Base-by-base conservation (phyloP, 495 filamentous ascomycete genomes). In the Daldinia loculata region DNA sequence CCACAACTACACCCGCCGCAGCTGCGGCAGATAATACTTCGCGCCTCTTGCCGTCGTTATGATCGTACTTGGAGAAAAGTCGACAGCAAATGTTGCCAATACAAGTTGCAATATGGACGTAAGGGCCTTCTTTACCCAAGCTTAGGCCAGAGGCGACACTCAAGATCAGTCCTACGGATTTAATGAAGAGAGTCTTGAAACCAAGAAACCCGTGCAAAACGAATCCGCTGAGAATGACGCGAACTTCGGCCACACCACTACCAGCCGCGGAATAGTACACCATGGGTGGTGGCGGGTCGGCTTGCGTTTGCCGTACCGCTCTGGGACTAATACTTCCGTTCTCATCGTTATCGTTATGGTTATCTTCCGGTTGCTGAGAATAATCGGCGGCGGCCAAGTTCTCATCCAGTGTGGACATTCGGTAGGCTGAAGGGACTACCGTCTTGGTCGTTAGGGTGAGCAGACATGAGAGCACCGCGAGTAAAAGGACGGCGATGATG, bases 121-220 rank as follows among this genome's bases (percentile, higher is more conserved):
- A 98, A 2, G 95, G 95, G 0, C 95, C 95, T 82, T 99, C 95
- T 79, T 99, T 99, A 11, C 95, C 95, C 39, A 99, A 81, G 76
- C 93, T 97, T 43, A 99, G 80, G 4, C 95, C 95, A 17, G 95
- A 98, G 2, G 93, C 89, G 36, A 99, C 93, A 76, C 92, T 95
- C 66, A 98, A 84, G 50, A 98, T 86, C 36, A 99, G 81, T 15
- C 89, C 93, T 48, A 92, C 76, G 0, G 92, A 93, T 79, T 99
- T 99, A 73, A 97, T 85, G 11, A 95, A 79, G 27, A 99, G 86
- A 0, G 95, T 99, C 78, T 90, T 94, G 43, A 96, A 78, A 61
- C 95, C 95, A 41, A 99, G 84, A 79, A 97, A 99, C 0, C 95
- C 94, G 83, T 99, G 95, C 30, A 99, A 84, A 57, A 99, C 94